Percentiles rank a stretch among this genome's conserved stretches.
Evolutionary conservation across 2,329 filamentous ascomycete species (phyloP).

Genomic region (Drechslerella coelobrocha): DNA sequence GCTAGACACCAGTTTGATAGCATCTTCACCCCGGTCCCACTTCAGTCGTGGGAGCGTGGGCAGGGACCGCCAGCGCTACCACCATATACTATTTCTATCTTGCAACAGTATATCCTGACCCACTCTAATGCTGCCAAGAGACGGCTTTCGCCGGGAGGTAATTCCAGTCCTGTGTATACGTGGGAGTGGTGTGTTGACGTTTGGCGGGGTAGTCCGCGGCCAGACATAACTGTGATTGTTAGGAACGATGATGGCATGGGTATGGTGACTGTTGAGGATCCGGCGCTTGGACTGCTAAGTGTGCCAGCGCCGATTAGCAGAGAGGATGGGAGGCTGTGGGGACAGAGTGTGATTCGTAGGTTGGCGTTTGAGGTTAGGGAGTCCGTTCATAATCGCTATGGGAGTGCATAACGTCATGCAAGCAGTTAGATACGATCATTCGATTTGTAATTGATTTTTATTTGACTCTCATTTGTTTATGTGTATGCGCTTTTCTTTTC

Average conservation of each 20-base stretch:
- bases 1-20: slow-evolving; percentile 36
- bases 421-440: background rate
- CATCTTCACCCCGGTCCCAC: slow-evolving; percentile 65
- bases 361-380: slow-evolving; percentile 32
- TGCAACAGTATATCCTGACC: slow-evolving; percentile 74
- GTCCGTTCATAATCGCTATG: slow-evolving; percentile 22
- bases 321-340: slow-evolving; percentile 59
- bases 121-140: slow-evolving; percentile 77
- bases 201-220: slow-evolving; percentile 83
- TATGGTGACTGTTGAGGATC: slow-evolving; percentile 58
- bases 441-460: slow-evolving; percentile 9
- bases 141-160: slow-evolving; percentile 64
- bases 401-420: slow-evolving; percentile 10
- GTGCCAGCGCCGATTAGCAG: slow-evolving; percentile 64
- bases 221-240: slow-evolving; percentile 79
- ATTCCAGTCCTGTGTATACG: slow-evolving; percentile 75
- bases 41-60: background rate
- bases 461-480: slow-evolving; percentile 24
- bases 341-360: slow-evolving; percentile 22
- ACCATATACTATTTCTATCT: slow-evolving; percentile 47
- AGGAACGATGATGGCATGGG: slow-evolving; percentile 57
- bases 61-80: background rate
- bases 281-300: slow-evolving; percentile 66
- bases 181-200: slow-evolving; percentile 97
- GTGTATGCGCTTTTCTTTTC: slow-evolving; percentile 13